phyloP scores from a whole-genome alignment of 805 yeast genomes.

The Metschnikowia cerradonensis region DNA sequence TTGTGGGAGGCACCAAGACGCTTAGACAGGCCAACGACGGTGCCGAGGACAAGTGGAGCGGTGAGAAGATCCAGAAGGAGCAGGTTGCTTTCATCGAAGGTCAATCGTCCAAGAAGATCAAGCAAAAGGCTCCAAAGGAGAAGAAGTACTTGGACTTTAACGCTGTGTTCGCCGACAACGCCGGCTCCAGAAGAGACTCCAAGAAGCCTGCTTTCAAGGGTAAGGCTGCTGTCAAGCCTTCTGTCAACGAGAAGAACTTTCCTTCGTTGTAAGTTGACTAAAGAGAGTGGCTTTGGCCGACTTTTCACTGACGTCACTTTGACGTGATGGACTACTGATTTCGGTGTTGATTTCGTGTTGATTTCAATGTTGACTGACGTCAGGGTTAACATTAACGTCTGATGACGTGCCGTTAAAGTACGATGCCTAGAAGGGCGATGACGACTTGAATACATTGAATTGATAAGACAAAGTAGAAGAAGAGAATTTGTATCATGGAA shows the following conservation, averaged over 20 bases:
- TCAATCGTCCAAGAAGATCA: slow-evolving; percentile 61
- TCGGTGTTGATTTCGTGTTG: slow-evolving; percentile 37
- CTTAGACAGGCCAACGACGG: slow-evolving; percentile 56
- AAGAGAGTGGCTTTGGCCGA: too few species aligned
- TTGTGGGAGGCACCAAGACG: slow-evolving; percentile 33
- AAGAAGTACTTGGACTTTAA: slow-evolving; percentile 73
- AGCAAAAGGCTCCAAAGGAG: slow-evolving; percentile 74
- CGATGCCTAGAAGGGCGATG: too few species aligned
- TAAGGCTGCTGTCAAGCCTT: slow-evolving; percentile 25
- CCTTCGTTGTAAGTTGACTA: slow-evolving; percentile 50
- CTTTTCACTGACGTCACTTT: slow-evolving; percentile 15
- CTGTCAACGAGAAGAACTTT: slow-evolving; percentile 60
- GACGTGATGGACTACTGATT: slow-evolving; percentile 72
- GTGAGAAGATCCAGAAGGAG: slow-evolving; percentile 62
- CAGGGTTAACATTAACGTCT: too few species aligned
- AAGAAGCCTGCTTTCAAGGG: slow-evolving; percentile 19
- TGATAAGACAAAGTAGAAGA: too few species aligned
- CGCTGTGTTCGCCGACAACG: slow-evolving; percentile 53
- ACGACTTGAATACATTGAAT: too few species aligned
- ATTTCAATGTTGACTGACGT: not conserved
- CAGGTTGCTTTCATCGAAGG: slow-evolving; percentile 50
- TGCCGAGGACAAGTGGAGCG: slow-evolving; percentile 49
- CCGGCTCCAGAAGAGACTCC: slow-evolving; percentile 28
- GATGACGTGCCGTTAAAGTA: too few species aligned
- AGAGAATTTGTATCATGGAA: too few species aligned